These are phyloP conservation scores for Saccharomycopsis sp. DNA, from an alignment of 805 yeast species.

Conservation along the genomic window DNA sequence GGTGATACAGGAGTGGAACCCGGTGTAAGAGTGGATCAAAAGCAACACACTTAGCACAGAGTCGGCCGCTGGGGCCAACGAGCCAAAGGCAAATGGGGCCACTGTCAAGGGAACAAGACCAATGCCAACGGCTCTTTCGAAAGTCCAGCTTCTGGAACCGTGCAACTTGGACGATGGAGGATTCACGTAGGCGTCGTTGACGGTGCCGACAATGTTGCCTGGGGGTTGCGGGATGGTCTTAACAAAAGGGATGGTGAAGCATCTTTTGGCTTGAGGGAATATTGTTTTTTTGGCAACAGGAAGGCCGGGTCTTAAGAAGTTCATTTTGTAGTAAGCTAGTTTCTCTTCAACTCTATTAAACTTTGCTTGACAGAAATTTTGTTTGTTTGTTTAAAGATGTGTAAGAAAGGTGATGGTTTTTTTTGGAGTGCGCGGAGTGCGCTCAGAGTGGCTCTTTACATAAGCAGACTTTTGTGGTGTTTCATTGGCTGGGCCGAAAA, in stretches of 20 bases:
- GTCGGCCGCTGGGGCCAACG: constrained; percentile 61
- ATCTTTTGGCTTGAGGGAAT: constrained; percentile 22
- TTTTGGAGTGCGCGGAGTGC: too few relatives aligned
- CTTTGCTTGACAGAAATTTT: too few relatives aligned
- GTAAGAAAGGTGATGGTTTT: too few relatives aligned
- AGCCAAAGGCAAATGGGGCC: constrained; percentile 70
- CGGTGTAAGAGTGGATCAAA: constrained; percentile 74
- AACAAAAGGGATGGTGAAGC: constrained; percentile 37
- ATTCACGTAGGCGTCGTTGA: constrained; percentile 73
- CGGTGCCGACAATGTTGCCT: constrained; percentile 86
- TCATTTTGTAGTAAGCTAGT: not conserved
- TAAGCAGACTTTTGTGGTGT: too few relatives aligned
- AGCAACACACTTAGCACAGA: constrained; percentile 56
- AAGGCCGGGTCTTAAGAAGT: not conserved
- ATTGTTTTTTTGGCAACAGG: not conserved
- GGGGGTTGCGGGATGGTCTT: constrained; percentile 73
- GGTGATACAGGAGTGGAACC: constrained; percentile 82
- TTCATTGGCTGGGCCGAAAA: too few relatives aligned
- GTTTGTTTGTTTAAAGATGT: too few relatives aligned
- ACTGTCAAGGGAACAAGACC: constrained; percentile 70
- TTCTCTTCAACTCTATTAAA: too few relatives aligned
- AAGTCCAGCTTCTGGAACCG: constrained; percentile 92
- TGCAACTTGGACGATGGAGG: constrained; percentile 58
- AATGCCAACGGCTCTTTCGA: constrained; percentile 64
- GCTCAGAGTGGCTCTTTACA: too few relatives aligned